These are phyloP conservation scores for Gossypium davidsonii DNA, from an alignment of 441 rosid genomes.

Conservation along the genomic window DNA sequence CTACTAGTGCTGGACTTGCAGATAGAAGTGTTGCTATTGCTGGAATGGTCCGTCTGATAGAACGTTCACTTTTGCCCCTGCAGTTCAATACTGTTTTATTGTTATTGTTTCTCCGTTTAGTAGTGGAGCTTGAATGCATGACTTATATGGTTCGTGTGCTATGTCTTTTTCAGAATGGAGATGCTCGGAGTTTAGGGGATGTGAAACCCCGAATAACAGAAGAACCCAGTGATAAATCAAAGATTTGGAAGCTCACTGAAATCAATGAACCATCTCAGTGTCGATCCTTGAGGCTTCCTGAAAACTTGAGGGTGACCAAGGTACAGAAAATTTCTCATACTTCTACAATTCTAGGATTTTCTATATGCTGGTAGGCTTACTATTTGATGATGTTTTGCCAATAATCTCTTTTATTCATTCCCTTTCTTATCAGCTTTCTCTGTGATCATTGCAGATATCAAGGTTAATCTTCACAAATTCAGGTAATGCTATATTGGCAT, in stretches of 20 bases:
- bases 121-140: neutral
- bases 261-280: slow-evolving; percentile 88
- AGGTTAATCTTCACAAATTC: slow-evolving; percentile 95
- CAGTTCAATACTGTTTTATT: neutral
- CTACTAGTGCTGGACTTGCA: slow-evolving; percentile 60
- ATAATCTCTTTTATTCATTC: neutral
- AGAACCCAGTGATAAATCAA: slow-evolving; percentile 89
- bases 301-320: slow-evolving; percentile 77
- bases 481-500: slow-evolving; percentile 88
- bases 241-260: slow-evolving; percentile 97
- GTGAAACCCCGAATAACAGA: slow-evolving; percentile 87
- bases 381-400: neutral
- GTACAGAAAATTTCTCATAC: slow-evolving; percentile 26
- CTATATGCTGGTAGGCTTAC: neutral
- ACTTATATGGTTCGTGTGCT: slow-evolving; percentile 10
- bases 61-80: neutral
- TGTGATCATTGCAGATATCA: slow-evolving; percentile 64
- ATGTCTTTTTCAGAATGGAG: slow-evolving; percentile 68
- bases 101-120: neutral
- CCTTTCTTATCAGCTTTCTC: slow-evolving; percentile 11
- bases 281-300: slow-evolving; percentile 91
- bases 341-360: neutral
- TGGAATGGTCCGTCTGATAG: slow-evolving; percentile 63
- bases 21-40: slow-evolving; percentile 64
- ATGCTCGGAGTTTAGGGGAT: slow-evolving; percentile 75